phyloP scores from a whole-genome alignment of 768 basidiomycete genomes.

The Amanita fuliginea region DNA sequence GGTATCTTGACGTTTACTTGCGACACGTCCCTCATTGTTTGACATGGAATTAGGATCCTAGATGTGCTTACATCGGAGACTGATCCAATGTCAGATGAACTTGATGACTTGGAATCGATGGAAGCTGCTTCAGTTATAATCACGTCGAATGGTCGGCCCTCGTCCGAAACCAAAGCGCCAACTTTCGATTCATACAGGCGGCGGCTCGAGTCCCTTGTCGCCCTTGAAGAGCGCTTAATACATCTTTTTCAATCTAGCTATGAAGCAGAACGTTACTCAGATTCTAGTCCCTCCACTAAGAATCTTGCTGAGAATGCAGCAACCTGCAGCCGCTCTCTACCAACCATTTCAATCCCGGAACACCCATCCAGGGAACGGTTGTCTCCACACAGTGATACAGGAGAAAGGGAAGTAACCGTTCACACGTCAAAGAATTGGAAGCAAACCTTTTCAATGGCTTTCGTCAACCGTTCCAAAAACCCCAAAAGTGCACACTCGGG shows the following conservation, averaged over 20 bases:
- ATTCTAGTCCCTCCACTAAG: conserved; percentile 4
- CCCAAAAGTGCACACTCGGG: conserved; percentile 62
- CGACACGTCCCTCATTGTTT: conserved; percentile 6
- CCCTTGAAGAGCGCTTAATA: conserved; percentile 62
- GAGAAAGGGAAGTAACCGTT: conserved; percentile 43
- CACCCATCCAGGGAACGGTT: conserved; percentile 12
- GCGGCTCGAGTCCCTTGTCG: conserved; percentile 55
- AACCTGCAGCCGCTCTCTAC: conserved; percentile 37
- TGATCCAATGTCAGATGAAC: conserved; percentile 42
- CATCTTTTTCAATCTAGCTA: conserved; percentile 57
- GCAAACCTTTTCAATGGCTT: conserved; percentile 37
- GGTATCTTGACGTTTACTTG: conserved; percentile 26
- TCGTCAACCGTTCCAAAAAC: conserved; percentile 50
- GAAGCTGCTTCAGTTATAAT: conserved; percentile 45
- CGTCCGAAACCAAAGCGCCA: conserved; percentile 40
- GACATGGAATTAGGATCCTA: conserved; percentile 40
- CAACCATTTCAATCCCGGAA: conserved; percentile 37
- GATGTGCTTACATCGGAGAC: conserved; percentile 62
- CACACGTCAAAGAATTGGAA: conserved; percentile 62
- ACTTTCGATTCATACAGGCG: conserved; percentile 53
- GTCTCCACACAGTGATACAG: conserved; percentile 21
- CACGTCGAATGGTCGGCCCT: conserved; percentile 35
- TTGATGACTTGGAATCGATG: conserved; percentile 40
- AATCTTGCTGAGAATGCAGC: conserved; percentile 12
- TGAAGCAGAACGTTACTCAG: conserved; percentile 54